phyloP scores from a whole-genome alignment of 768 basidiomycete species.

The Psilocybe tampanensis region DNA sequence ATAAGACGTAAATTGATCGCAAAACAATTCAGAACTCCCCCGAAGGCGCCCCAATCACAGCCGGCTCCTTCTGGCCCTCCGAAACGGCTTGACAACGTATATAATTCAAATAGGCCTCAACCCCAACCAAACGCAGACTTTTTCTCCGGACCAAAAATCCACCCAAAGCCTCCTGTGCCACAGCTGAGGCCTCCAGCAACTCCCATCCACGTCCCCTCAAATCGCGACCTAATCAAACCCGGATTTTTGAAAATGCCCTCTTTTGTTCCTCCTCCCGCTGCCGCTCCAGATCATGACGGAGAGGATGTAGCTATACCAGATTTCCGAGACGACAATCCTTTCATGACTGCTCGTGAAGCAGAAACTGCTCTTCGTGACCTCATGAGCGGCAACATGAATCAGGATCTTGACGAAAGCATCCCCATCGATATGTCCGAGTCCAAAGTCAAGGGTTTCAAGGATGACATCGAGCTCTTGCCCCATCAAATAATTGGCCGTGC shows the following conservation, averaged over 20 bases:
- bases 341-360: constrained; percentile 54
- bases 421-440: constrained; percentile 69
- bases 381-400: constrained; percentile 66
- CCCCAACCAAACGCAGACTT: constrained; percentile 8
- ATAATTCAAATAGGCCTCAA: not conserved
- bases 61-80: not conserved
- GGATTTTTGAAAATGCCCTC: constrained; percentile 16
- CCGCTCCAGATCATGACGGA: constrained; percentile 19
- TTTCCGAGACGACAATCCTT: constrained; percentile 25
- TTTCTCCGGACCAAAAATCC: not conserved
- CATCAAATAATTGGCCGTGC: constrained; percentile 85
- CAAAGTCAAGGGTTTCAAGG: constrained; percentile 75
- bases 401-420: constrained; percentile 47
- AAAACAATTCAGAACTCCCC: not conserved
- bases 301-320: constrained; percentile 29
- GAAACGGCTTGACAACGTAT: not conserved
- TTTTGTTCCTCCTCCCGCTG: constrained; percentile 3
- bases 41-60: constrained; percentile 5
- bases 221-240: constrained; percentile 22
- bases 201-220: constrained; percentile 35
- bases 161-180: not conserved
- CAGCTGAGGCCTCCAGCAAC: constrained; percentile 14
- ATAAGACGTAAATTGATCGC: constrained; percentile 2
- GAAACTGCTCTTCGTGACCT: constrained; percentile 80
- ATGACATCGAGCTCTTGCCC: constrained; percentile 71